Percentiles rank a stretch among this genome's conserved stretches.
Conservation (phyloP, 768 basidiomycete genomes). For the Artomyces pyxidatus region DNA sequence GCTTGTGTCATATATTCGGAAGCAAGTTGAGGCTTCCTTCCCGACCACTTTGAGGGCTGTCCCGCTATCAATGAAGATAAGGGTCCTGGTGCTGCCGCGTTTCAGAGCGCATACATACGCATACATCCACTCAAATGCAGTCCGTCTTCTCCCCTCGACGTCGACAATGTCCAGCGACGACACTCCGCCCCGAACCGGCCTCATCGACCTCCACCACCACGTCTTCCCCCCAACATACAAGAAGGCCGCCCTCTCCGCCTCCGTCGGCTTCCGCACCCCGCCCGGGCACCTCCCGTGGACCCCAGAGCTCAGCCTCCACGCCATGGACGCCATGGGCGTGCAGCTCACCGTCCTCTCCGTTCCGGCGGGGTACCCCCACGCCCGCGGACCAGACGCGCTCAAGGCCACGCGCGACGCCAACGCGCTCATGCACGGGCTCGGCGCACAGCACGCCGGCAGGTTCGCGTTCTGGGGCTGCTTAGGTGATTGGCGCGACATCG, state of each 20-base stretch:
- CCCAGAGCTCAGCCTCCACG: slow-evolving; percentile 45
- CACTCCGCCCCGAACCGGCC: too few species aligned
- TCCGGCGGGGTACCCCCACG: slow-evolving; percentile 43
- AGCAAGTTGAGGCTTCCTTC: too few species aligned
- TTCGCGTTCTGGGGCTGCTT: slow-evolving; percentile 68
- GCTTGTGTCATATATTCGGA: too few species aligned
- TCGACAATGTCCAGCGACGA: too few species aligned
- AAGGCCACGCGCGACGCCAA: slow-evolving; percentile 40
- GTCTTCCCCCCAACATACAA: slow-evolving; percentile 43
- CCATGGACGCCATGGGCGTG: slow-evolving; percentile 54
- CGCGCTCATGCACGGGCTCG: slow-evolving; percentile 36
- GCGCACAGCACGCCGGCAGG: slow-evolving; percentile 38
- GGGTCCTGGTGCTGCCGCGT: too few species aligned
- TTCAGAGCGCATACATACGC: too few species aligned
- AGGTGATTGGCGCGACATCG: slow-evolving; percentile 52
- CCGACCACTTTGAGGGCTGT: too few species aligned
- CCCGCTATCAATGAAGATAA: too few species aligned
- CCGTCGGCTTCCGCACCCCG: slow-evolving; percentile 57
- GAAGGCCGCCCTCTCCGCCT: slow-evolving; percentile 36
- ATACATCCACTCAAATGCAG: too few species aligned
- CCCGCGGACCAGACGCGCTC: slow-evolving; percentile 31
- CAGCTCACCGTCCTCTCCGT: slow-evolving; percentile 60
- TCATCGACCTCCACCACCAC: slow-evolving; percentile 75
- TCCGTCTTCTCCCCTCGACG: too few species aligned
- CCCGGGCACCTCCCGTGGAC: slow-evolving; percentile 59